phyloP scores from a whole-genome alignment of 2,329 filamentous ascomycete species.

The Furcasterigmium furcatum region DNA sequence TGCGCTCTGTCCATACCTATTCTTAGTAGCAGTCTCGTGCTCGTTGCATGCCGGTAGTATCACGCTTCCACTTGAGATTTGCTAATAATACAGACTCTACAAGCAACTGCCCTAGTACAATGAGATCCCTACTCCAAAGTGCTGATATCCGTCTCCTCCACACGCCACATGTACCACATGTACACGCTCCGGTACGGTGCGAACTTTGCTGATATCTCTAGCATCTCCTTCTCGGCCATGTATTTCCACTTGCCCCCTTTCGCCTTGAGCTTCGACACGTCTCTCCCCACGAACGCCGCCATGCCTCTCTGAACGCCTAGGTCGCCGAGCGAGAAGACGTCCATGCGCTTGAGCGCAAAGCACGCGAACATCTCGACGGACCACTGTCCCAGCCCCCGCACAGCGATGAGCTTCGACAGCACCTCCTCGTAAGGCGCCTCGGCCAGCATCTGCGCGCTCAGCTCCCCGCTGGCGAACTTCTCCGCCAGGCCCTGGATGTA shows the following conservation, averaged over 20 bases:
- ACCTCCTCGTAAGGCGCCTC: constrained; percentile 83
- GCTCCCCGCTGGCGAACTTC: constrained; percentile 73
- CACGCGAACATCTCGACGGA: constrained; percentile 97
- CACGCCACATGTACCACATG: constrained; percentile 98
- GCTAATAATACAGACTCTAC: too few relatives aligned
- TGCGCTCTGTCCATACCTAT: too few relatives aligned
- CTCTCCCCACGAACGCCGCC: constrained; percentile 79
- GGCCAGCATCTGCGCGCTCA: constrained; percentile 73
- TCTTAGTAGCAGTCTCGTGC: too few relatives aligned
- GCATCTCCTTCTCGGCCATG: constrained; percentile 92
- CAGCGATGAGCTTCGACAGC: constrained; percentile 75
- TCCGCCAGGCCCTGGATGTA: constrained; percentile 84
- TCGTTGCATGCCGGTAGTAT: too few relatives aligned
- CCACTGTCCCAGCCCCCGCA: constrained; percentile 85
- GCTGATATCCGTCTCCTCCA: constrained; percentile 74
- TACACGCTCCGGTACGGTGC: constrained; percentile 86
- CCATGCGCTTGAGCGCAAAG: constrained; percentile 90
- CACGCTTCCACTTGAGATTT: too few relatives aligned
- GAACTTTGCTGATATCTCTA: constrained; percentile 75
- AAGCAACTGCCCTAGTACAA: too few relatives aligned
- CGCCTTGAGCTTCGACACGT: constrained; percentile 78
- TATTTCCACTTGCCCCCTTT: constrained; percentile 92
- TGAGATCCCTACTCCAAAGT: constrained; percentile 41
- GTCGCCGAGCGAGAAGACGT: constrained; percentile 91
- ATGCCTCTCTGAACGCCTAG: constrained; percentile 93